Evolutionary conservation across 192 early-diverging fungal genomes (phyloP).

Genomic region (Obelidium mucronatum): DNA sequence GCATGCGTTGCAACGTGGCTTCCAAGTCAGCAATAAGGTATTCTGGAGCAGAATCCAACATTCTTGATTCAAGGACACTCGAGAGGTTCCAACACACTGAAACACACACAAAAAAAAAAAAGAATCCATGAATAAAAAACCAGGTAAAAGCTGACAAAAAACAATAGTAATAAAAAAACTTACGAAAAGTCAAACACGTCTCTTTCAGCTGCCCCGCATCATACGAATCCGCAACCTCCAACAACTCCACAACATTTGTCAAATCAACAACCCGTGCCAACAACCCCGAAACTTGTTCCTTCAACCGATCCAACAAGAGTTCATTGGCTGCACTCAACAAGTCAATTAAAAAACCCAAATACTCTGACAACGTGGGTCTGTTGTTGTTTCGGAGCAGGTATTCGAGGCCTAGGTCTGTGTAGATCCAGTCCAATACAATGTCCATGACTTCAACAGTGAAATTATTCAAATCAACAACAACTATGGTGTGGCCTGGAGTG

Average conservation of each 20-base stretch:
- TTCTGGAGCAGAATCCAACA: conserved; percentile 25
- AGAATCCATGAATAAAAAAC: neutral
- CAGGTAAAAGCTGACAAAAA: neutral
- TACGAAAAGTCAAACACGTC: conserved; percentile 62
- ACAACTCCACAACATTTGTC: conserved; percentile 57
- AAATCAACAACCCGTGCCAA: conserved; percentile 38
- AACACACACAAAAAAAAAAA: conserved; percentile 29
- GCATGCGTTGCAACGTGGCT: conserved; percentile 31
- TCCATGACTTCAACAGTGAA: conserved; percentile 55
- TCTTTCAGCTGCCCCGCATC: conserved; percentile 53
- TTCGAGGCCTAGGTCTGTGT: conserved; percentile 45
- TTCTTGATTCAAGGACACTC: conserved; percentile 35
- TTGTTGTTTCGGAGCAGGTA: conserved; percentile 47
- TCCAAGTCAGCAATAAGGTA: conserved; percentile 41
- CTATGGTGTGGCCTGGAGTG: neutral
- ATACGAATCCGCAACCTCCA: conserved; percentile 65
- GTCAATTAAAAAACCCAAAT: conserved; percentile 59
- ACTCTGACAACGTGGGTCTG: conserved; percentile 49
- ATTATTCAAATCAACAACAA: conserved; percentile 62
- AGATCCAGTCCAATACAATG: conserved; percentile 62
- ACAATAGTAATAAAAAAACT: neutral
- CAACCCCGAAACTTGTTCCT: conserved; percentile 39
- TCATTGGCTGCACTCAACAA: conserved; percentile 72
- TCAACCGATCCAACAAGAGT: conserved; percentile 57
- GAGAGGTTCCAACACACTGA: conserved; percentile 47